A percentile compares a stretch with the other conserved stretches of the same genome.
Conservation (phyloP, 2,329 filamentous ascomycete genomes). For the Trichoderma cornu-damae region DNA sequence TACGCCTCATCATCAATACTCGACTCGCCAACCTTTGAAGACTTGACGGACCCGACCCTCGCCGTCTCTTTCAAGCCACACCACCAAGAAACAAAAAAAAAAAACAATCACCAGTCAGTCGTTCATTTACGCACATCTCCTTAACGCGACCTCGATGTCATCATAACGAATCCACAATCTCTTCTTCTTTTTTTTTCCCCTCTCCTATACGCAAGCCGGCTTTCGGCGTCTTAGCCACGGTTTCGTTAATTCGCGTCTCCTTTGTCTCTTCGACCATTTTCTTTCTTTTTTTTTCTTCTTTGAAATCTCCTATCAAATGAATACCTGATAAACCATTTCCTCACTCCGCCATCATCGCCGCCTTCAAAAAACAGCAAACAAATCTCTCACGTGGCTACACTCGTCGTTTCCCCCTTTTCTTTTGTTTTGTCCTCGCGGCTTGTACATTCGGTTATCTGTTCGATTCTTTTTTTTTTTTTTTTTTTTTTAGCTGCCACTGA, state of each 20-base stretch:
- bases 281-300: conserved; percentile 15
- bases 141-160: conserved; percentile 38
- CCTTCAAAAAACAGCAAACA: conserved; percentile 17
- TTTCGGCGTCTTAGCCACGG: conserved; percentile 28
- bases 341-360: conserved; percentile 24
- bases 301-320: conserved; percentile 35
- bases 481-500: conserved; percentile 16
- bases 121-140: conserved; percentile 18
- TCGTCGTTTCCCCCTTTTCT: conserved; percentile 30
- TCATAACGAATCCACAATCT: conserved; percentile 40
- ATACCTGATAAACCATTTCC: conserved; percentile 37
- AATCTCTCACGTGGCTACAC: conserved; percentile 24
- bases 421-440: conserved; percentile 29
- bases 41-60: conserved; percentile 30
- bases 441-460: conserved; percentile 33
- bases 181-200: conserved; percentile 30
- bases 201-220: conserved; percentile 21
- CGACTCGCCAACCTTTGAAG: conserved; percentile 2
- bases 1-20: neutral
- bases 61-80: conserved; percentile 22
- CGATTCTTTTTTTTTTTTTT: conserved; percentile 18
- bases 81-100: conserved; percentile 1
- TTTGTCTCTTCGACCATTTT: conserved; percentile 36
- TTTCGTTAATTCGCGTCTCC: conserved; percentile 33
- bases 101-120: conserved; percentile 20